Evolutionary conservation across 192 early-diverging fungal species (phyloP).

Genomic region (Podila epigama): DNA sequence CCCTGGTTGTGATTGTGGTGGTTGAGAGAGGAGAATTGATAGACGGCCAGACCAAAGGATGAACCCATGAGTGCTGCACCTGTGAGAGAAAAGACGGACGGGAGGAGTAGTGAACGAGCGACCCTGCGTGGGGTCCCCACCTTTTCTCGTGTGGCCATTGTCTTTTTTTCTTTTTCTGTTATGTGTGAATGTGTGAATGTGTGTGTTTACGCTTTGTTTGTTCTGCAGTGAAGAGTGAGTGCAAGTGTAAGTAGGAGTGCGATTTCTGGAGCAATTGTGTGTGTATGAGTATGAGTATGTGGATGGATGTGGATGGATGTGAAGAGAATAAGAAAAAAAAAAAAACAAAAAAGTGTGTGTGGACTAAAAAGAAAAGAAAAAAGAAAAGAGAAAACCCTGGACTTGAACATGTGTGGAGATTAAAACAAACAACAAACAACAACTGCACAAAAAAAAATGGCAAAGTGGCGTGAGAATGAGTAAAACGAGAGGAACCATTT

Average conservation of each 20-base stretch:
- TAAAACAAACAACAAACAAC: background rate
- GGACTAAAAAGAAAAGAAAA: background rate
- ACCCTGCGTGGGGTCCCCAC: no score
- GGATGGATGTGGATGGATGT: background rate
- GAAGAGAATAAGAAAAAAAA: background rate
- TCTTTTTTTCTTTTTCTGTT: background rate
- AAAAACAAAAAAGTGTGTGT: background rate
- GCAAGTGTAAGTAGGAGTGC: no score
- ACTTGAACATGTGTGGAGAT: background rate
- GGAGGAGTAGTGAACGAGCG: slow-evolving; percentile 12
- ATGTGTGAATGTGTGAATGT: background rate
- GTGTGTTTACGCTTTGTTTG: no score
- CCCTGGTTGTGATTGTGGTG: slow-evolving; percentile 1
- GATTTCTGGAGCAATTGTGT: no score
- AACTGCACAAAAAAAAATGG: no score
- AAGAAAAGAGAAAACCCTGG: background rate
- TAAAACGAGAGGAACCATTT: no score
- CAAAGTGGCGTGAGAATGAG: no score
- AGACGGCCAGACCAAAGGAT: slow-evolving; percentile 27
- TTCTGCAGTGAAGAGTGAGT: no score
- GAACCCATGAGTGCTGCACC: slow-evolving; percentile 45
- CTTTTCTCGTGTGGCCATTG: background rate
- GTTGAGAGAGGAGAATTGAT: slow-evolving; percentile 27
- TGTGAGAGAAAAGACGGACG: slow-evolving; percentile 24
- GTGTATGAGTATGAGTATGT: background rate